Base-by-base conservation (phyloP, 768 basidiomycete species). In the Mycena belliarum region DNA sequence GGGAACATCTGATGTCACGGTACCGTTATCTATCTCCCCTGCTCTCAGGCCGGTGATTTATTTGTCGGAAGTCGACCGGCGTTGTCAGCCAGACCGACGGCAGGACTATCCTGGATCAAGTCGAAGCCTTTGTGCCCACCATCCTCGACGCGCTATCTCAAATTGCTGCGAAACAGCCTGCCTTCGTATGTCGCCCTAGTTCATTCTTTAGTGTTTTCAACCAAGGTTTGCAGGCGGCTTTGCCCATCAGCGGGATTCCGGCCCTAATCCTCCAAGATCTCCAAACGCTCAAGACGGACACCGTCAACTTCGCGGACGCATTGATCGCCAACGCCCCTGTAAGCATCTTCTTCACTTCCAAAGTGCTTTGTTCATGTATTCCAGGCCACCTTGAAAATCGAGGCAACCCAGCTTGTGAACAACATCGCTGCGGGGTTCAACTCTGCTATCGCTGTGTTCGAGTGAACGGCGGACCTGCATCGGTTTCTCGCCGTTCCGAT, bases 181-280 rank as follows among this genome's bases (percentile, higher is more conserved):
- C 63, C 4, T 71, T 76, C 32, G 61, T 57, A 26, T n/a, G 3
- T 14, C 12, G 9, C 37, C 16, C 5, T 9, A 14, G 9, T 32
- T 16, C 6, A 49, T 15, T n/a, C 16, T 43, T 5, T 6, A 9
- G 21, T 3, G 29, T 41, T 10, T 21, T 21, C 23, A 21, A 41
- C 6, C 6, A 23, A 11, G 40, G 7, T 12, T 18, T 20, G 0
- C 49, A 60, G 42, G 68, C 63, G 18, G 48, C 58, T 9, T 55
- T 73, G 23, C 69, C 72, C 42, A 61, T 75, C 41, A 68, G 66
- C 43, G 70, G 69, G 16, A 35, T 71, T 35, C 57, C 71, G 18
- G 68, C 69, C 20, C 61, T 76, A 26, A 63, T 75, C 35, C 56
- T 63, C 21, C 45, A 63, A 33, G 75, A 75, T 50, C 65, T 76